phyloP scores from a whole-genome alignment of 1,139 yeast species.

The Debaryomycetaceae sp. region DNA sequence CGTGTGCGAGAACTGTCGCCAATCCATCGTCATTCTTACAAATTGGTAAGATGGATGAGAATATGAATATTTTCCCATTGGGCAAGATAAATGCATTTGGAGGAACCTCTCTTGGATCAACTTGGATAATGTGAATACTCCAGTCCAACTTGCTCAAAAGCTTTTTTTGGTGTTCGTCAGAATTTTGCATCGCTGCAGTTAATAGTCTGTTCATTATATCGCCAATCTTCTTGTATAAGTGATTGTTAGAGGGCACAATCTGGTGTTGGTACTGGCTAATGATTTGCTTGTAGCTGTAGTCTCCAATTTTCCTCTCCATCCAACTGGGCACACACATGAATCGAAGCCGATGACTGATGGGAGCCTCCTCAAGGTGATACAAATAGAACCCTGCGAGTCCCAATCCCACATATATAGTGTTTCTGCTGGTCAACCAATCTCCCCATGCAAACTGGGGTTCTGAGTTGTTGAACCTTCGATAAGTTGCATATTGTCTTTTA shows the following conservation, averaged over 20 bases:
- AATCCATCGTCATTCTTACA: constrained; percentile 83
- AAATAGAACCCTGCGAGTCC: constrained; percentile 46
- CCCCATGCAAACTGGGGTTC: constrained; percentile 8
- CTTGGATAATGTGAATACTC: constrained; percentile 76
- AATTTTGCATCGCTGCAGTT: constrained; percentile 45
- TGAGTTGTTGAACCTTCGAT: constrained; percentile 18
- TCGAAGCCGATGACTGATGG: constrained; percentile 71
- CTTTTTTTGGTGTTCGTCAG: constrained; percentile 27
- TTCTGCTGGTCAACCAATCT: constrained; percentile 14
- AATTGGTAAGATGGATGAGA: constrained; percentile 72
- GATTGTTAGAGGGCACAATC: constrained; percentile 53
- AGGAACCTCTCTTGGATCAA: constrained; percentile 55
- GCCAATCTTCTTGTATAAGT: constrained; percentile 53
- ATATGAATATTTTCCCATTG: constrained; percentile 92
- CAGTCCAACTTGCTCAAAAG: constrained; percentile 53
- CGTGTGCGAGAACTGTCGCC: constrained; percentile 92
- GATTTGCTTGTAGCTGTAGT: constrained; percentile 61
- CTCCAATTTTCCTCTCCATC: constrained; percentile 67
- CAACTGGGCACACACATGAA: constrained; percentile 71
- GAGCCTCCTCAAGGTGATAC: constrained; percentile 74
- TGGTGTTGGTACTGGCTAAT: constrained; percentile 43
- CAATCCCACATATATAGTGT: constrained; percentile 16
- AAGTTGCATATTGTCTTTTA: constrained; percentile 13
- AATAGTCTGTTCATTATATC: constrained; percentile 63
- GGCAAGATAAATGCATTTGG: constrained; percentile 97